Base-by-base conservation (phyloP, 2,329 filamentous ascomycete species). In the Exophiala dermatitidis region DNA sequence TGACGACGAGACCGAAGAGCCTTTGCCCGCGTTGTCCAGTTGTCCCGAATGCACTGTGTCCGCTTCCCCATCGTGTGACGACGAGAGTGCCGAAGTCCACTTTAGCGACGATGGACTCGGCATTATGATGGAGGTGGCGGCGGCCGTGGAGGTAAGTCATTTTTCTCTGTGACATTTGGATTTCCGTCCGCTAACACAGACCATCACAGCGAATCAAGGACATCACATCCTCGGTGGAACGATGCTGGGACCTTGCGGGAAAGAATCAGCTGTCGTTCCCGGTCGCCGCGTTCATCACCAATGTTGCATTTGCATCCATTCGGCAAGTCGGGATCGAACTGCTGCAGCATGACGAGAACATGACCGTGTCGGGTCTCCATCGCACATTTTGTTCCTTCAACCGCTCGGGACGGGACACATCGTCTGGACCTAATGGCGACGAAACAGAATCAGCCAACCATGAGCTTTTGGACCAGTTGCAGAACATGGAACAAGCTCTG, bases 41-140 rank as follows among this genome's bases (percentile, higher is more conserved):
- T 60, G 58, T 34, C 32, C 48, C 4, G 52, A 56, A 38, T 58
- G 52, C 34, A 41, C 31, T 7, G 29, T 36, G 19, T 8, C 46
- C 9, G n/a, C 41, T 2, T 45, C 36, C 12, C 31, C 45, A 9
- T 8, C 33, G 5, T 46, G 48, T 37, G 34, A 45, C 26, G 48
- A 46, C 12, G n/a, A 33, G 44, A 31, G 37, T 29, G 37, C 29
- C 9, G 44, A 54, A 32, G 26, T 53, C 46, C 44, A 30, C n/a
- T 46, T 65, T 32, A 53, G 53, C 34, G 63, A 64, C 36, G 64
- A 66, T 42, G 45, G 53, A 9, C 52, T 66, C 10, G 60, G 57
- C n/a, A 56, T 46, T 38, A 48, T 56, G 12, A 46, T 65, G 28
- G 62, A 65, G 38, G 38, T 61, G 10, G 48, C 47, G 30, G 51